Evolutionary conservation across 495 filamentous ascomycete species (phyloP).

Genomic region (Tuber indicum): DNA sequence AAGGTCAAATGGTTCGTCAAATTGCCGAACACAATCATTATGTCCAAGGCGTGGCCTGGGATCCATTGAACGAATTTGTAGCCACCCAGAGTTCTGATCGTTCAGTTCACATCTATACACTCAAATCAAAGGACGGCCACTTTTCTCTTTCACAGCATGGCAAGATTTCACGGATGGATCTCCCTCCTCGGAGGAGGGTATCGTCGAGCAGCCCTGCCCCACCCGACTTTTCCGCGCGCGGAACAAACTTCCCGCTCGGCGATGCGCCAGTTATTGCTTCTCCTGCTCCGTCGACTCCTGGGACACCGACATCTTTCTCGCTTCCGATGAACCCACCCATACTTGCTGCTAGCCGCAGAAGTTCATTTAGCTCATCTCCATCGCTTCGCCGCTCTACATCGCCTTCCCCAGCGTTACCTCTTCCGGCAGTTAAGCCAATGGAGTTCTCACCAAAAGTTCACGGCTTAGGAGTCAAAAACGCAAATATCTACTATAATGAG

Average conservation of each 20-base stretch:
- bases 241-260: slow-evolving; percentile 45
- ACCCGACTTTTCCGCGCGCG: slow-evolving; percentile 55
- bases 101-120: slow-evolving; percentile 91
- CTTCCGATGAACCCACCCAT: slow-evolving; percentile 96
- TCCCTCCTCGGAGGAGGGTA: slow-evolving; percentile 71
- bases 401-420: slow-evolving; percentile 87
- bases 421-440: slow-evolving; percentile 95
- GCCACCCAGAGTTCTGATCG: slow-evolving; percentile 97
- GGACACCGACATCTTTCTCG: slow-evolving; percentile 84
- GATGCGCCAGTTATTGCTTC: slow-evolving; percentile 47
- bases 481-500: slow-evolving; percentile 93
- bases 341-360: slow-evolving; percentile 82
- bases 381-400: slow-evolving; percentile 82
- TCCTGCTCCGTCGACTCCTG: slow-evolving; percentile 82
- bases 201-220: slow-evolving; percentile 91
- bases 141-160: slow-evolving; percentile 76
- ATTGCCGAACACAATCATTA: slow-evolving; percentile 99
- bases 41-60: slow-evolving; percentile 97
- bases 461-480: slow-evolving; percentile 66
- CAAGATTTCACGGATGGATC: slow-evolving; percentile 75
- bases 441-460: slow-evolving; percentile 75
- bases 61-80: slow-evolving; percentile 95
- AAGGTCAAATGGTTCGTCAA: slow-evolving; percentile 84
- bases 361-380: slow-evolving; percentile 87
- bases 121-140: slow-evolving; percentile 94